These are phyloP conservation scores for Huntiella savannae DNA, from an alignment of 2,329 filamentous ascomycete species.

Conservation along the genomic window DNA sequence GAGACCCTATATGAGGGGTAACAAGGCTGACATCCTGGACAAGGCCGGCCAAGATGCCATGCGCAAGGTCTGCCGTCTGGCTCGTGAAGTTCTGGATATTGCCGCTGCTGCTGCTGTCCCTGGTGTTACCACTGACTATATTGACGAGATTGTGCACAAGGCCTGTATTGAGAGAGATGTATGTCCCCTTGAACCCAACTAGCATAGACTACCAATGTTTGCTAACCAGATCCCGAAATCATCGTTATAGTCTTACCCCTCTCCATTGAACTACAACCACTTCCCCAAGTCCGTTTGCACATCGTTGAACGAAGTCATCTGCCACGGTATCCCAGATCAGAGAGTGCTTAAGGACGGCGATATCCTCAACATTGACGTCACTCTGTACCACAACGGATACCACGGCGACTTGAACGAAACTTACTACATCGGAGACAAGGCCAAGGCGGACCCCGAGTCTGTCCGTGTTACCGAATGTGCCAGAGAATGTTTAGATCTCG, in stretches of 20 bases:
- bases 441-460: conserved; percentile 63
- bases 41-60: conserved; percentile 69
- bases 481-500: conserved; percentile 72
- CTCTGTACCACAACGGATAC: conserved; percentile 83
- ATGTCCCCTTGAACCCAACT: conserved; percentile 20
- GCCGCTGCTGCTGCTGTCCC: conserved; percentile 67
- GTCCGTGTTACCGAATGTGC: conserved; percentile 83
- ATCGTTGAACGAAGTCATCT: conserved; percentile 91
- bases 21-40: conserved; percentile 68
- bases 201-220: background rate
- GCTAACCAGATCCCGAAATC: conserved; percentile 10
- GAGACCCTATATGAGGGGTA: conserved; percentile 44
- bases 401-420: conserved; percentile 97
- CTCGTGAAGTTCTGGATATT: conserved; percentile 81
- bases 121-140: conserved; percentile 89
- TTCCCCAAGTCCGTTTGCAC: conserved; percentile 98
- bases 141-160: conserved; percentile 88
- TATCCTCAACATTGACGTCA: conserved; percentile 93
- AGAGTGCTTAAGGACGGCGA: conserved; percentile 76
- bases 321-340: conserved; percentile 92
- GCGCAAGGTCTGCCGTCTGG: conserved; percentile 76
- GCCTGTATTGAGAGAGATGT: conserved; percentile 86
- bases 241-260: conserved; percentile 63
- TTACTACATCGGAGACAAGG: conserved; percentile 88
- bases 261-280: conserved; percentile 82